These are phyloP conservation scores for Mycena vulgaris DNA, from an alignment of 768 basidiomycete species.

Conservation along the genomic window DNA sequence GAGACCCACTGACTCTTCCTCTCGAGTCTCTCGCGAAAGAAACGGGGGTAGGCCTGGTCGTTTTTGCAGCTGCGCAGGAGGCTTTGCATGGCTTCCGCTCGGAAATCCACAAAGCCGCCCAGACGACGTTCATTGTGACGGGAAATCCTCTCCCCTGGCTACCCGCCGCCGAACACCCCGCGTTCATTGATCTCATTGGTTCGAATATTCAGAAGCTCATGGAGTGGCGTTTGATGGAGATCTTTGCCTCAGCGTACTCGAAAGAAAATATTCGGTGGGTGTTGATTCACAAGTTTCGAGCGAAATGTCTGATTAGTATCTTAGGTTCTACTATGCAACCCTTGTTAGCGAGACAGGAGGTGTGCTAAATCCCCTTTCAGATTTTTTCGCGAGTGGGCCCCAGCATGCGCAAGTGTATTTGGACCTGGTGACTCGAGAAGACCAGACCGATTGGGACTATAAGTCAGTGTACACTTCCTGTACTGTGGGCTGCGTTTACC, in stretches of 20 bases:
- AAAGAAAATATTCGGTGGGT: slow-evolving; percentile 44
- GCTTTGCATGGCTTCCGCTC: slow-evolving; percentile 36
- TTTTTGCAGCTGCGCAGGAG: slow-evolving; percentile 39
- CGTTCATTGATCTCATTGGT: slow-evolving; percentile 32
- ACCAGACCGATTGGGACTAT: slow-evolving; percentile 35
- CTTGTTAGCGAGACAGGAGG: slow-evolving; percentile 43
- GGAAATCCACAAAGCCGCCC: slow-evolving; percentile 28
- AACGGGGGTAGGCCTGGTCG: not conserved
- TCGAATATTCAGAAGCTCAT: slow-evolving; percentile 46
- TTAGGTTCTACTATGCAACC: slow-evolving; percentile 49
- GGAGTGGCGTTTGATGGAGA: slow-evolving; percentile 40
- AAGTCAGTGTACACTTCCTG: not conserved
- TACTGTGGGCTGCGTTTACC: not conserved
- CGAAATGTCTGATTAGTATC: not conserved
- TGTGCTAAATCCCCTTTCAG: slow-evolving; percentile 9
- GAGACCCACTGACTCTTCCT: slow-evolving; percentile 33
- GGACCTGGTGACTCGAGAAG: slow-evolving; percentile 43
- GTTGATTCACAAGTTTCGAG: not conserved
- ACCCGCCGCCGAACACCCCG: not conserved
- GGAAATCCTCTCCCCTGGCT: slow-evolving; percentile 36
- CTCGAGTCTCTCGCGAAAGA: slow-evolving; percentile 18
- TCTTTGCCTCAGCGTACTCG: slow-evolving; percentile 39
- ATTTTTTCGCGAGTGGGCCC: slow-evolving; percentile 44
- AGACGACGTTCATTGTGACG: slow-evolving; percentile 38
- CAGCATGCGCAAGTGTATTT: slow-evolving; percentile 47